phyloP scores from a whole-genome alignment of 768 basidiomycete species.

The Lactarius pseudohatsudake region DNA sequence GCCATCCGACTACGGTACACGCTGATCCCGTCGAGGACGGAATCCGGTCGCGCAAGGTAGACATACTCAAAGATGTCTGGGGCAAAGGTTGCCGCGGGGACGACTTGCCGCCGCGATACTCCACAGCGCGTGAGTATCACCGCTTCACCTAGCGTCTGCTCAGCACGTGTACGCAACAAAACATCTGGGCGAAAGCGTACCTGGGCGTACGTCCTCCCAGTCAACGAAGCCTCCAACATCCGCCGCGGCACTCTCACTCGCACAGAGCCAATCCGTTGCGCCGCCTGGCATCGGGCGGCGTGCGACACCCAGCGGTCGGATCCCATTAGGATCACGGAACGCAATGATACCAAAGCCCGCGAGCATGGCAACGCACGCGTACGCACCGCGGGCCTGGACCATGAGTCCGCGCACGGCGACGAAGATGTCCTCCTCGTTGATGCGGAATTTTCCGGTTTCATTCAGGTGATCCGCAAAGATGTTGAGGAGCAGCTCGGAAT shows the following conservation, averaged over 20 bases:
- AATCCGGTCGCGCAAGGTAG: constrained; percentile 97
- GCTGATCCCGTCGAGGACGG: constrained; percentile 94
- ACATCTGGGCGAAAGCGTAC: constrained; percentile 40
- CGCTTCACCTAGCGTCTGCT: constrained; percentile 74
- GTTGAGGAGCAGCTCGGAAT: constrained; percentile 96
- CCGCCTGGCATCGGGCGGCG: constrained; percentile 52
- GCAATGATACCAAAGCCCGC: constrained; percentile 98
- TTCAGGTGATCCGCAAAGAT: constrained; percentile 98
- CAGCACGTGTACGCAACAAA: not conserved
- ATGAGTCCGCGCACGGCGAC: constrained; percentile 89
- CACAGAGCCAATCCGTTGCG: constrained; percentile 86
- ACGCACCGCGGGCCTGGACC: constrained; percentile 86
- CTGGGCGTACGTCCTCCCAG: constrained; percentile 93
- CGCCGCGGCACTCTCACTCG: constrained; percentile 95
- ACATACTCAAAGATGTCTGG: constrained; percentile 99
- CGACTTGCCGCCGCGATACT: constrained; percentile 74
- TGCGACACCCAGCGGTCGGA: constrained; percentile 89
- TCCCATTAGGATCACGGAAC: constrained; percentile 97
- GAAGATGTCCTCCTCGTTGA: constrained; percentile 99
- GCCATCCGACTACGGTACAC: constrained; percentile 99
- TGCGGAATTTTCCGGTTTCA: constrained; percentile 97
- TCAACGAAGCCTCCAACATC: constrained; percentile 89
- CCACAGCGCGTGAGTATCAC: constrained; percentile 87
- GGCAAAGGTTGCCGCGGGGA: constrained; percentile 71
- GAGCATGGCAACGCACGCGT: constrained; percentile 98